These are phyloP conservation scores for Diplotaxis tenuifolia DNA, from an alignment of 345 rosid species.

Conservation along the genomic window DNA sequence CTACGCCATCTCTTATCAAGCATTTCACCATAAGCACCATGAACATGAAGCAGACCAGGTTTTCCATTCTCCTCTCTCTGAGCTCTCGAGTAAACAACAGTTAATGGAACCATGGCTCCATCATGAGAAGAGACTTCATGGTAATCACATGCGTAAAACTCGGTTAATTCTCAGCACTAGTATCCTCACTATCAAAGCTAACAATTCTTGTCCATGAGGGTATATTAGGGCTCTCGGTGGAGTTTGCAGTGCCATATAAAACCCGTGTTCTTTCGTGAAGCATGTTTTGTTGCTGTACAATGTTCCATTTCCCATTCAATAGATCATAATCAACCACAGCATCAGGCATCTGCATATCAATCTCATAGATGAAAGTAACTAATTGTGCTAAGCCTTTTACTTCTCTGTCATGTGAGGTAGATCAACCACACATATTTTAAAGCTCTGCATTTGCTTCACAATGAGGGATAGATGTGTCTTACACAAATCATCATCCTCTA, in stretches of 20 bases:
- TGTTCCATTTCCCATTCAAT: conserved; percentile 78
- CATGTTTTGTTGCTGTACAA: conserved; percentile 90
- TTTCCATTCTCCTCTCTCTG: conserved; percentile 44
- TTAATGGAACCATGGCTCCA: conserved; percentile 77
- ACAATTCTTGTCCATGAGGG: conserved; percentile 38
- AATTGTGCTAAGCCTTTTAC: conserved; percentile 36
- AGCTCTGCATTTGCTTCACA: conserved; percentile 53
- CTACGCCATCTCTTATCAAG: conserved; percentile 89
- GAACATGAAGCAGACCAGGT: conserved; percentile 85
- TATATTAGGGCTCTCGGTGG: conserved; percentile 41
- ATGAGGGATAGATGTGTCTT: conserved; percentile 62
- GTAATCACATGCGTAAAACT: conserved; percentile 81
- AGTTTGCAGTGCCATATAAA: conserved; percentile 71
- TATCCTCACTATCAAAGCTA: conserved; percentile 41
- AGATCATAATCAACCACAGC: conserved; percentile 91
- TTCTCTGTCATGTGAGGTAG: conserved; percentile 58
- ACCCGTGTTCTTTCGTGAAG: conserved; percentile 86
- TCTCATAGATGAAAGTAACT: background rate
- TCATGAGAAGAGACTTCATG: conserved; percentile 65
- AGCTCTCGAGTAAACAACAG: conserved; percentile 62
- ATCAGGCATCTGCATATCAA: conserved; percentile 76
- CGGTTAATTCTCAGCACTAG: conserved; percentile 60
- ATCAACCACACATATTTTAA: conserved; percentile 67
- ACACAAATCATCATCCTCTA: conserved; percentile 92
- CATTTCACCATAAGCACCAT: conserved; percentile 93